These are phyloP conservation scores for Dactylonectria macrodidyma DNA, from an alignment of 2,329 filamentous ascomycete species.

Conservation along the genomic window DNA sequence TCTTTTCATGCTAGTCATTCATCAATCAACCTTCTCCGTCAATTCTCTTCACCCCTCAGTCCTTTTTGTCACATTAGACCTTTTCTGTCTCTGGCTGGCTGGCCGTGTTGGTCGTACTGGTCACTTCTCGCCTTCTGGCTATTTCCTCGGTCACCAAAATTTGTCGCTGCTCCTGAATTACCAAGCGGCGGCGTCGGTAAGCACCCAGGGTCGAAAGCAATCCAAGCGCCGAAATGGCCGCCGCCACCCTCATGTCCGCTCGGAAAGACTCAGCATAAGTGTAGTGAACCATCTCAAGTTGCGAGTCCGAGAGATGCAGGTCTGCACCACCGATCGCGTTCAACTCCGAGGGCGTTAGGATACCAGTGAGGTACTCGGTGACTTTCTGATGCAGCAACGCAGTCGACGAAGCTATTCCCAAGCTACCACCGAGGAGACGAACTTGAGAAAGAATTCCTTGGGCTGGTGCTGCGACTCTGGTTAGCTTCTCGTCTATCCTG, in stretches of 20 bases:
- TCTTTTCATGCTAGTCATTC: not conserved
- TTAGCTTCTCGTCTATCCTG: conserved; percentile 31
- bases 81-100: not conserved
- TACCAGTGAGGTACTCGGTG: conserved; percentile 46
- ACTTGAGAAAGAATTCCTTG: conserved; percentile 68
- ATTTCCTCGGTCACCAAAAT: conserved; percentile 36
- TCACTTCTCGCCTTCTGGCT: conserved; percentile 33
- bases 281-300: conserved; percentile 52
- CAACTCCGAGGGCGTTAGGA: conserved; percentile 49
- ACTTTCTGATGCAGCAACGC: conserved; percentile 58
- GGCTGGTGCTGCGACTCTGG: conserved; percentile 57
- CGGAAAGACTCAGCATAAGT: conserved; percentile 62
- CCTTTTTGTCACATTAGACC: not conserved
- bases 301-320: conserved; percentile 43
- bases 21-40: not conserved
- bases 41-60: not conserved
- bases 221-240: conserved; percentile 57
- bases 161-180: conserved; percentile 41
- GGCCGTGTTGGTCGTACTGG: not conserved
- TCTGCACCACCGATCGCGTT: conserved; percentile 43
- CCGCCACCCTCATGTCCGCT: conserved; percentile 63
- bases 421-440: conserved; percentile 67
- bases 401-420: conserved; percentile 68
- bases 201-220: conserved; percentile 58
- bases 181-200: conserved; percentile 50